A percentile compares a stretch with the other conserved stretches of the same genome.
Conservation (phyloP, 73 alveolate species). For the Paramecium bursaria region DNA sequence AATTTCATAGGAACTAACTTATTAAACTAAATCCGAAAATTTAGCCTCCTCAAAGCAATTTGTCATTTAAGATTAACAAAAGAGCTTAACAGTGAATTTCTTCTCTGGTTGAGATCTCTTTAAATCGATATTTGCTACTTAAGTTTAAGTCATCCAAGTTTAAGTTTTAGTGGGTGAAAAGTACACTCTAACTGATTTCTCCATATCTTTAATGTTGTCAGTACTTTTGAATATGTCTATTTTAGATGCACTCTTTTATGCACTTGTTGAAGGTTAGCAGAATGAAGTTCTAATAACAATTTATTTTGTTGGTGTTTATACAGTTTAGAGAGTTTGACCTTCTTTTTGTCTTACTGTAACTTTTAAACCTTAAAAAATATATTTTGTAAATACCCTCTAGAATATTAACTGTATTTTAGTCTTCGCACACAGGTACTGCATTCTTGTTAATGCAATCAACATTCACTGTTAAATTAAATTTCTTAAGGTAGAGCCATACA, state of each 20-base stretch:
- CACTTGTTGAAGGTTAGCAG: constrained; percentile 44
- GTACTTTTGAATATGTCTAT: constrained; percentile 52
- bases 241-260: constrained; percentile 58
- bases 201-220: constrained; percentile 48
- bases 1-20: constrained; percentile 41
- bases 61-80: background rate
- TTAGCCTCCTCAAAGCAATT: constrained; percentile 55
- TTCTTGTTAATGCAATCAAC: constrained; percentile 42
- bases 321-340: background rate
- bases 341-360: constrained; percentile 55
- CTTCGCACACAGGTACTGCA: constrained; percentile 53
- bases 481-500: constrained; percentile 33
- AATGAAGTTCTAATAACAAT: constrained; percentile 53
- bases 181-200: constrained; percentile 54
- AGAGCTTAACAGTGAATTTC: constrained; percentile 33
- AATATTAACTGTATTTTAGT: background rate
- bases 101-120: constrained; percentile 50
- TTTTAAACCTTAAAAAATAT: constrained; percentile 20
- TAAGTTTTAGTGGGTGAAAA: constrained; percentile 53
- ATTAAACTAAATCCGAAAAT: constrained; percentile 48
- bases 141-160: constrained; percentile 43
- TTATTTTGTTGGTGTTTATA: background rate
- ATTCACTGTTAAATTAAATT: constrained; percentile 52
- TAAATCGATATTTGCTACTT: background rate
- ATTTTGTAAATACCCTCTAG: constrained; percentile 10